Percentiles rank a stretch among this genome's conserved stretches.
These are phyloP conservation scores for Entomortierella beljakovae DNA, from an alignment of 192 early-diverging fungal genomes.

Conservation along the genomic window DNA sequence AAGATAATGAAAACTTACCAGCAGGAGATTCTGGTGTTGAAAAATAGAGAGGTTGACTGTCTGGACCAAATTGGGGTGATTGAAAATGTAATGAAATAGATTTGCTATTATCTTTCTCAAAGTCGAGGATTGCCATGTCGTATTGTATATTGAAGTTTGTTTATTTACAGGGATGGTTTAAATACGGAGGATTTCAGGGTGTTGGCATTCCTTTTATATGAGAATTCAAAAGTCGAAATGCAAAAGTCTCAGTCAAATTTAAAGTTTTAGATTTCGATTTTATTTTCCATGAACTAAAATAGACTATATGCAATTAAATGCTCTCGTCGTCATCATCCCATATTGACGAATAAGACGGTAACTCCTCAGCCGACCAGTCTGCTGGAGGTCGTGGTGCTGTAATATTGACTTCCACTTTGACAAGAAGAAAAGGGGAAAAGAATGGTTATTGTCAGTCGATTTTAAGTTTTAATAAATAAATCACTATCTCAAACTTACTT, in stretches of 20 bases:
- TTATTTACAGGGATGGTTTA: neutral
- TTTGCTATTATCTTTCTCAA: constrained; percentile 25
- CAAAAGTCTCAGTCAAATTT: too few relatives aligned
- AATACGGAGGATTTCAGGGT: too few relatives aligned
- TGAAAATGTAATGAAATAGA: constrained; percentile 40
- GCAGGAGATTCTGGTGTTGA: constrained; percentile 30
- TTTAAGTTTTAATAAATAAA: neutral
- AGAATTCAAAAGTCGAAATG: too few relatives aligned
- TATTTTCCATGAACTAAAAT: too few relatives aligned
- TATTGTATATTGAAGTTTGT: neutral
- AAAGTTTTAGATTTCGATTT: too few relatives aligned
- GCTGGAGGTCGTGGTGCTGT: constrained; percentile 37
- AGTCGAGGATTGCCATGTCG: constrained; percentile 34
- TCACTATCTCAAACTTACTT: constrained; percentile 17
- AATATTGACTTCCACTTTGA: constrained; percentile 36
- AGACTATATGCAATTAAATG: too few relatives aligned
- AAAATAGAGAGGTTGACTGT: constrained; percentile 28
- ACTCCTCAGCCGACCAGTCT: constrained; percentile 4
- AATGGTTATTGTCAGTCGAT: neutral
- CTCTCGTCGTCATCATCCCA: constrained; percentile 16
- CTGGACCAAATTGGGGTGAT: constrained; percentile 20
- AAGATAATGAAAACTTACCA: neutral
- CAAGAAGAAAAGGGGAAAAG: neutral
- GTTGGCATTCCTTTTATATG: too few relatives aligned
- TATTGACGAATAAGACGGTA: constrained; percentile 24